Conservation (phyloP, 331 rosid species). For the Acacia pycnantha region DNA sequence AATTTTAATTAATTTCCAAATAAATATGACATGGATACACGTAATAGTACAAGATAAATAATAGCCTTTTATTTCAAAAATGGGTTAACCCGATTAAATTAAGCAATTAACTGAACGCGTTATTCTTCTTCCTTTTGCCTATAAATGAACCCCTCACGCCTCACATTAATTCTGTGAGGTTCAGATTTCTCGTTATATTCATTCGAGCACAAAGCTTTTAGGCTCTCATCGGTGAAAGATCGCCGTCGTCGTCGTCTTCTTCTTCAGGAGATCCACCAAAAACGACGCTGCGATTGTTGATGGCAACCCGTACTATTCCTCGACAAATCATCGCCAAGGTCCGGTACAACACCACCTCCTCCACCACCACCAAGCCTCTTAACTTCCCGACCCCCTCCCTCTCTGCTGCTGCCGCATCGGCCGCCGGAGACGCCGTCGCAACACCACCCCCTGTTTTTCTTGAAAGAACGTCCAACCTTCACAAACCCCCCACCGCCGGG, state of each 20-base stretch:
- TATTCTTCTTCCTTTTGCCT: not conserved
- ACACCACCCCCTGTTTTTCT: too few species aligned
- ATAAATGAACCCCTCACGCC: constrained; percentile 17
- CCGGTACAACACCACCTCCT: constrained; percentile 36
- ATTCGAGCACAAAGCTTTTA: too few species aligned
- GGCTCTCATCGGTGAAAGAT: too few species aligned
- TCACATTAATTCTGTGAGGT: not conserved
- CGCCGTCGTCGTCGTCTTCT: not conserved
- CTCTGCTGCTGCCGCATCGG: constrained; percentile 19
- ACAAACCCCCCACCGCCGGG: not conserved
- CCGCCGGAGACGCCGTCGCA: not conserved
- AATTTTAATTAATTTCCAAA: too few species aligned
- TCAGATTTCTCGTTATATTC: not conserved
- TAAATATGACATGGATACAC: not conserved
- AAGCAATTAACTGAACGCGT: too few species aligned
- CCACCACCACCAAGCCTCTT: constrained; percentile 41
- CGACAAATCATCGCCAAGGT: constrained; percentile 52
- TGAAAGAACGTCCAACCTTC: too few species aligned
- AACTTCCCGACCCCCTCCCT: constrained; percentile 38
- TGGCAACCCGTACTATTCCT: constrained; percentile 69
- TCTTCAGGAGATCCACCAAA: not conserved
- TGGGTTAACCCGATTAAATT: not conserved
- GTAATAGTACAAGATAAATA: not conserved
- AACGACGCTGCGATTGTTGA: constrained; percentile 16
- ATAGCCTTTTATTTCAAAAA: not conserved